phyloP scores from a whole-genome alignment of 2,329 filamentous ascomycete genomes.

The Lachnellula cervina region DNA sequence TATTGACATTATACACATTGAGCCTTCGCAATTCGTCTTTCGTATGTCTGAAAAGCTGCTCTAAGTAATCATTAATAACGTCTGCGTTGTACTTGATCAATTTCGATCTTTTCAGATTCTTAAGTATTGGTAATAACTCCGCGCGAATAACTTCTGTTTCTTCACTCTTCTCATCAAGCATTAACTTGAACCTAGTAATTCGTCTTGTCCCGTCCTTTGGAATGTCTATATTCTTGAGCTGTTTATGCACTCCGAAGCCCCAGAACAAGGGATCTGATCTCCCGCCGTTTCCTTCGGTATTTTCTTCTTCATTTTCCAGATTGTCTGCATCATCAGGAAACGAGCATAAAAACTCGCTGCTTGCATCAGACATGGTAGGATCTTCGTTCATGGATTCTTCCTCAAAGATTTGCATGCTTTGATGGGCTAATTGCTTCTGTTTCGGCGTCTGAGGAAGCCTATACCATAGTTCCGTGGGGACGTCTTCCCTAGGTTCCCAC shows the following conservation, averaged over 20 bases:
- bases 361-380: neutral
- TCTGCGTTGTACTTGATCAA: constrained; percentile 11
- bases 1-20: constrained; percentile 4
- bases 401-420: neutral
- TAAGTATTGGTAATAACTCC: neutral
- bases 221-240: constrained; percentile 1
- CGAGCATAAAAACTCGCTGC: constrained; percentile 1
- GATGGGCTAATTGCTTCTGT: neutral
- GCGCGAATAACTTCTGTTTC: constrained; percentile 1
- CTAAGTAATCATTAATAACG: constrained; percentile 14
- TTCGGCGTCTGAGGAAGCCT: neutral
- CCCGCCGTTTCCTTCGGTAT: neutral
- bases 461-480: constrained; percentile 10
- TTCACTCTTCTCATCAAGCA: constrained; percentile 2
- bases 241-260: constrained; percentile 8
- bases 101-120: constrained; percentile 1
- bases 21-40: constrained; percentile 7
- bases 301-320: neutral
- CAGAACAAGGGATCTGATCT: constrained; percentile 1
- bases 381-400: neutral
- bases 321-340: neutral
- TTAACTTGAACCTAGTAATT: constrained; percentile 2
- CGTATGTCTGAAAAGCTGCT: constrained; percentile 14
- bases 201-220: constrained; percentile 1
- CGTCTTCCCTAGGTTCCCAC: constrained; percentile 3